Evolutionary conservation across 106 monocot genomes (phyloP).

Genomic region (Agapanthus africanus): DNA sequence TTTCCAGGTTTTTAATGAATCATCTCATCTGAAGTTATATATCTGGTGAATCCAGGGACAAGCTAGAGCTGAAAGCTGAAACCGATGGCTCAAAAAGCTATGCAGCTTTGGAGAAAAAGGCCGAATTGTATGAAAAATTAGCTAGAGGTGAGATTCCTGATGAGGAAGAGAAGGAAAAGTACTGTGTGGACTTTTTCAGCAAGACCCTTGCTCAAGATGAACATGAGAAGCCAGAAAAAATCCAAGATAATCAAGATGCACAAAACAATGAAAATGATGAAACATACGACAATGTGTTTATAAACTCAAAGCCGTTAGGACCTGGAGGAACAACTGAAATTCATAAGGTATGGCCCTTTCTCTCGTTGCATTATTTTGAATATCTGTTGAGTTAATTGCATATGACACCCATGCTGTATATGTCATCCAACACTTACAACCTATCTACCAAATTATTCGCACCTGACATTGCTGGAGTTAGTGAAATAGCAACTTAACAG

Average conservation of each 20-base stretch:
- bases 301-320: conserved; percentile 30
- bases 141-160: conserved; percentile 82
- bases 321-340: conserved; percentile 41
- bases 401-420: too few species aligned
- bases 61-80: conserved; percentile 83
- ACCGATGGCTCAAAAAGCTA: conserved; percentile 84
- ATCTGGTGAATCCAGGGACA: conserved; percentile 66
- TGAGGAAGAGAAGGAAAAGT: conserved; percentile 86
- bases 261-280: conserved; percentile 30
- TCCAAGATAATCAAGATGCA: conserved; percentile 3
- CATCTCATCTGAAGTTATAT: too few species aligned
- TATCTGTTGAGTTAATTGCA: not conserved
- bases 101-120: conserved; percentile 87
- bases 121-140: conserved; percentile 84
- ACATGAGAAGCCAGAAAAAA: conserved; percentile 22
- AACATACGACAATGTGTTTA: conserved; percentile 15
- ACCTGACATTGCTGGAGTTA: too few species aligned
- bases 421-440: too few species aligned
- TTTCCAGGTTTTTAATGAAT: too few species aligned
- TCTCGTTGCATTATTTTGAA: not conserved
- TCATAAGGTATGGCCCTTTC: conserved; percentile 54
- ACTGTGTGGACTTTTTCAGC: conserved; percentile 89
- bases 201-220: conserved; percentile 46
- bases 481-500: not conserved
- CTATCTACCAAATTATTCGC: too few species aligned